These are phyloP conservation scores for Diaporthe capsici DNA, from an alignment of 2,329 filamentous ascomycete genomes.

Conservation along the genomic window DNA sequence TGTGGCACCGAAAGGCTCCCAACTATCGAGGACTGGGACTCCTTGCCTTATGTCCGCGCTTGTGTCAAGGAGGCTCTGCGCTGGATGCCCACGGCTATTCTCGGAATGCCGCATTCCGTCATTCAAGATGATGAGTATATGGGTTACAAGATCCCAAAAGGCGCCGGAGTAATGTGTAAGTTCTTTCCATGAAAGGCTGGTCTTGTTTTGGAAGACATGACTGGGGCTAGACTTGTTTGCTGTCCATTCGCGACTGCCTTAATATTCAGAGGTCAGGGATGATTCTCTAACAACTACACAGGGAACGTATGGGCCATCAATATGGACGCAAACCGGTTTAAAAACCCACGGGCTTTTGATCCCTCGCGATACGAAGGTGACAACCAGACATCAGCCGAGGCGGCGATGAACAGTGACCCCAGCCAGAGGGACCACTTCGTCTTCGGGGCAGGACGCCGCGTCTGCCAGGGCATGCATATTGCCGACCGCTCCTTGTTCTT, in stretches of 20 bases:
- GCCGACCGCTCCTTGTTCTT: conserved; percentile 64
- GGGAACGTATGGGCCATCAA: conserved; percentile 56
- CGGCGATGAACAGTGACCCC: conserved; percentile 49
- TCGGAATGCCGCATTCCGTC: conserved; percentile 59
- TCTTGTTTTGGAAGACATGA: background rate
- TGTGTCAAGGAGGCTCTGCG: conserved; percentile 60
- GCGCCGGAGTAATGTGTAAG: conserved; percentile 56
- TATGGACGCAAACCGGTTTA: conserved; percentile 58
- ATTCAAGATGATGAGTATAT: conserved; percentile 59
- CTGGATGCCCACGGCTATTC: conserved; percentile 59
- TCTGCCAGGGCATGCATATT: conserved; percentile 71
- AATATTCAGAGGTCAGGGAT: background rate
- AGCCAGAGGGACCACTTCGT: conserved; percentile 65
- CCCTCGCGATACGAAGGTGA: conserved; percentile 54
- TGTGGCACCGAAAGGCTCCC: conserved; percentile 57
- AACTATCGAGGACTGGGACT: conserved; percentile 53
- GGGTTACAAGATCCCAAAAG: conserved; percentile 62
- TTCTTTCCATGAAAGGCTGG: conserved; percentile 45
- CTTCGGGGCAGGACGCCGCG: conserved; percentile 69
- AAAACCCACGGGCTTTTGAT: conserved; percentile 58
- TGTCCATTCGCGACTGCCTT: background rate
- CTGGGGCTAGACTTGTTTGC: background rate
- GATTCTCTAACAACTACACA: background rate
- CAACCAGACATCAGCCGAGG: conserved; percentile 45
- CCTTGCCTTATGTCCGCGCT: conserved; percentile 59